phyloP scores from a whole-genome alignment of 1,284 basidiomycete species.

The Grifola frondosa region DNA sequence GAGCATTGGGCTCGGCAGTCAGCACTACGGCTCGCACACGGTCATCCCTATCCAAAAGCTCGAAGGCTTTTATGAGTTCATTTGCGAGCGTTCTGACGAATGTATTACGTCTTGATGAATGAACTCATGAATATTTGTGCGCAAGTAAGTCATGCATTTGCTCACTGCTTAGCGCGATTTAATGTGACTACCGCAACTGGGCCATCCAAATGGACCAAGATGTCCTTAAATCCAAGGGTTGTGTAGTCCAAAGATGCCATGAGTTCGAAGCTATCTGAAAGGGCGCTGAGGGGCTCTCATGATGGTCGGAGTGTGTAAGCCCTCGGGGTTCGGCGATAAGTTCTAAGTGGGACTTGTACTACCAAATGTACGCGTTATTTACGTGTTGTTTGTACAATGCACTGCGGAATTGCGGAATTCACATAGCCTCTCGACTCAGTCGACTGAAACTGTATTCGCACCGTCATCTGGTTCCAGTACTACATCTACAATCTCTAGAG shows the following conservation, averaged over 20 bases:
- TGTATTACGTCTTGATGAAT: conserved; percentile 43
- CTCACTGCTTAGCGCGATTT: conserved; percentile 47
- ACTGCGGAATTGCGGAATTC: too few species aligned
- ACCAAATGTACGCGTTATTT: too few species aligned
- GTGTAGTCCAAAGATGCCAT: conserved; percentile 36
- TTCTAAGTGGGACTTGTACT: too few species aligned
- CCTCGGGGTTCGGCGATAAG: too few species aligned
- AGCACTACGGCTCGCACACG: conserved; percentile 50
- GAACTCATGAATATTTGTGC: neutral
- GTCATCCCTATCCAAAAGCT: conserved; percentile 50
- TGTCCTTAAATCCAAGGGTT: conserved; percentile 40
- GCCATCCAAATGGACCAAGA: conserved; percentile 42
- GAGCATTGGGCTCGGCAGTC: conserved; percentile 49
- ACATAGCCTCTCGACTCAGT: too few species aligned
- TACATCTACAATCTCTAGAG: too few species aligned
- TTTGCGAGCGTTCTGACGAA: conserved; percentile 34
- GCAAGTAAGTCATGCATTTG: conserved; percentile 2
- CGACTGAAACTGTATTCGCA: too few species aligned
- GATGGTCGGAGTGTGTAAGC: too few species aligned
- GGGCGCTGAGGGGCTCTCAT: too few species aligned
- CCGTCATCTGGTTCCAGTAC: too few species aligned
- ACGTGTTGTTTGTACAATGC: too few species aligned
- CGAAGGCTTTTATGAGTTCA: conserved; percentile 45
- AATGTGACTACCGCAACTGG: conserved; percentile 42
- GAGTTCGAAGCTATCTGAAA: too few species aligned